Evolutionary conservation across 1,284 basidiomycete species (phyloP).

Genomic region (Tylopilus microsporus): DNA sequence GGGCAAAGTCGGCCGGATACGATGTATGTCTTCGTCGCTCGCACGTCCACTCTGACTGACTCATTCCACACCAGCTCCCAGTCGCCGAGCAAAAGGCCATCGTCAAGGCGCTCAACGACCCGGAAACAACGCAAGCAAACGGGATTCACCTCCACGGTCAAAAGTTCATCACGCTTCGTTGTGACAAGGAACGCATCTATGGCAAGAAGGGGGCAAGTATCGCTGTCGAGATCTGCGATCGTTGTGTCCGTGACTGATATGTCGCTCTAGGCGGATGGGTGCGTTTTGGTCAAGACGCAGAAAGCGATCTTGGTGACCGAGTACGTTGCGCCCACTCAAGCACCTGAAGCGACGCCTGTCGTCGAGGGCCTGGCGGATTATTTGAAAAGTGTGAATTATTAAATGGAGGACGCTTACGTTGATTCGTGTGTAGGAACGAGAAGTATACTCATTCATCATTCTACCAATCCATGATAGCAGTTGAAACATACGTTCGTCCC

Average conservation of each 20-base stretch:
- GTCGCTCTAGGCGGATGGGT: constrained; percentile 67
- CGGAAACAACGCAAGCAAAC: constrained; percentile 42
- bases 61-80: constrained; percentile 51
- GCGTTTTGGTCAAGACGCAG: constrained; percentile 80
- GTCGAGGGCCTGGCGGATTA: constrained; percentile 81
- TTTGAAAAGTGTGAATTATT: constrained; percentile 62
- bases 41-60: not conserved
- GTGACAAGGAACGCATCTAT: constrained; percentile 62
- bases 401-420: constrained; percentile 19
- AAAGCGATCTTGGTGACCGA: constrained; percentile 83
- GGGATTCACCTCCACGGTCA: constrained; percentile 70
- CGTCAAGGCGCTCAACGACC: constrained; percentile 50
- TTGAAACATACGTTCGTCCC: constrained; percentile 12
- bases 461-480: constrained; percentile 2
- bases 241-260: not conserved
- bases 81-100: constrained; percentile 72
- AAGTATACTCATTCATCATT: constrained; percentile 14
- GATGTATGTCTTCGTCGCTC: constrained; percentile 17
- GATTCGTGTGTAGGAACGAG: constrained; percentile 7
- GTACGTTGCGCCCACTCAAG: constrained; percentile 70
- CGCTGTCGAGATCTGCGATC: not conserved
- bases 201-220: constrained; percentile 75
- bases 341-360: constrained; percentile 66
- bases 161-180: constrained; percentile 79
- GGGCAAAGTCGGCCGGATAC: constrained; percentile 76